Conservation (phyloP, 768 basidiomycete species). For the Calvatia gigantea region DNA sequence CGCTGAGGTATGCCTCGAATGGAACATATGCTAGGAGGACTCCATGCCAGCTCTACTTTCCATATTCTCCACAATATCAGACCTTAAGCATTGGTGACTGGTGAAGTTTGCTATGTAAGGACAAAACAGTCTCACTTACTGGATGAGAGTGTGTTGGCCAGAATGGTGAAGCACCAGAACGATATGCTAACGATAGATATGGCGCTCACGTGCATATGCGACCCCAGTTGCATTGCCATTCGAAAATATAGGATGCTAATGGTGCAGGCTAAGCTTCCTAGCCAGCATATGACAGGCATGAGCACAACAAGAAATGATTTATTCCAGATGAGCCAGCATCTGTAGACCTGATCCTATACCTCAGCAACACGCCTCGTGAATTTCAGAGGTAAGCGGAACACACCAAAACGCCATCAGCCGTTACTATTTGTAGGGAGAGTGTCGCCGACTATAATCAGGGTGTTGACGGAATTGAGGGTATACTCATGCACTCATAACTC, state of each 20-base stretch:
- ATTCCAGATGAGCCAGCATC: conserved; percentile 19
- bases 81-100: conserved; percentile 1
- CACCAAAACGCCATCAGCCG: conserved; percentile 17
- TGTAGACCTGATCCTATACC: conserved; percentile 11
- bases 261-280: conserved; percentile 10
- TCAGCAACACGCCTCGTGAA: neutral
- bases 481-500: neutral
- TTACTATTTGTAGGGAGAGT: conserved; percentile 7
- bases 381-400: neutral
- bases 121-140: conserved; percentile 5
- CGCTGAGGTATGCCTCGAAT: conserved; percentile 4
- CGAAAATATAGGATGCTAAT: conserved; percentile 6
- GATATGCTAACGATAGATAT: neutral
- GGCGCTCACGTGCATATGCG: neutral
- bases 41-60: conserved; percentile 6
- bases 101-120: neutral
- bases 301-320: conserved; percentile 9
- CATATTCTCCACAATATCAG: conserved; percentile 15
- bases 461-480: neutral
- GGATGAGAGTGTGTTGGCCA: conserved; percentile 18
- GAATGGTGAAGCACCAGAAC: conserved; percentile 18
- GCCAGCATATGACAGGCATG: conserved; percentile 17
- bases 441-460: neutral
- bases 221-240: neutral
- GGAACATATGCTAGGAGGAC: neutral